Base-by-base conservation (phyloP, 441 rosid genomes). In the Eutrema salsugineum region DNA sequence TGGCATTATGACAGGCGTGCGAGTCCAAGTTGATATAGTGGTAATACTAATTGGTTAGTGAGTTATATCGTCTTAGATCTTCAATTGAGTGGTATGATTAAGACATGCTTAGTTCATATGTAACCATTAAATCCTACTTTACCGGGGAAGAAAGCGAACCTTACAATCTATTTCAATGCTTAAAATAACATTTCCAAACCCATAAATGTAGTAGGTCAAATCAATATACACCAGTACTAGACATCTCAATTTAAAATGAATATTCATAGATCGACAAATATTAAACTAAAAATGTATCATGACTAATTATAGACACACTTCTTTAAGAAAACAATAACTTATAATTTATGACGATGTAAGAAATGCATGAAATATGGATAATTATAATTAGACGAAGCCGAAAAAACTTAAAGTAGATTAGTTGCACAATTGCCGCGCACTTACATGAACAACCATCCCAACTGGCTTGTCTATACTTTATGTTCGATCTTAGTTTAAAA, bases 401-500 rank as follows among this genome's bases (percentile, higher is more conserved):
- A 17, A 55, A 28, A 60, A 56, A 11, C 27, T 30, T 35, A 62
- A 69, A 75, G 75, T 46, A 62, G 70, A 69, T 76, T 76, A 76
- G 66, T 55, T 61, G 70, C 66, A 55, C 61, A 76, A 63, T 63
- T 76, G 75, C 69, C 60, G 17, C 70, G 79, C 79, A 76, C 75
- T 63, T 54, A 20, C 54, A 69, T 46, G 32, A 69, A 62, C 70
- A 55, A 56, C 58, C 75, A 63, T 68, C 64, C 69, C 38, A 75
- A 62, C 79, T 76, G 71, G 79, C 79, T 57, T 76, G 75, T 69
- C 79, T 63, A 54, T 47, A 44, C 79, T 75, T 75, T 76, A 46
- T 63, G 68, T 69, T 76, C 66, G 70, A 62, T 70, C 46, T 65
- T 68, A 63, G 59, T 46, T 68, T 66, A 7, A 6, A 43, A 9